phyloP scores from a whole-genome alignment of 345 rosid genomes.

The Salix viminalis region DNA sequence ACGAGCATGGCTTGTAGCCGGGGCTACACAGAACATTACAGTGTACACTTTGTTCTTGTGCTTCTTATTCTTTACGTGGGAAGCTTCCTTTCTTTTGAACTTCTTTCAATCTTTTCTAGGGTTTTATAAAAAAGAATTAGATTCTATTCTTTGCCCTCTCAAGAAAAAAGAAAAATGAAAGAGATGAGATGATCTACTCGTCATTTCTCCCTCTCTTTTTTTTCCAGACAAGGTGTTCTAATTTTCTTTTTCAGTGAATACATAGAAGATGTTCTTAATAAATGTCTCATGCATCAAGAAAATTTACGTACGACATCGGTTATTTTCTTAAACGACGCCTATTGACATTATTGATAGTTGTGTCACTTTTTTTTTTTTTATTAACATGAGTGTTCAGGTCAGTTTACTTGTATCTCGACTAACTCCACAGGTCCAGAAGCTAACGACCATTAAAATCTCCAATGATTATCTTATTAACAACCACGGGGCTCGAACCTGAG shows the following conservation, averaged over 20 bases:
- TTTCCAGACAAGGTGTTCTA: too few relatives aligned
- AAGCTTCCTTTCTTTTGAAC: neutral
- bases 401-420: too few relatives aligned
- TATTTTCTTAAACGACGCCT: too few relatives aligned
- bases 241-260: too few relatives aligned
- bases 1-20: neutral
- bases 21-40: neutral
- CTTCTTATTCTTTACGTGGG: neutral
- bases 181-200: neutral
- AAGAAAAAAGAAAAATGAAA: neutral
- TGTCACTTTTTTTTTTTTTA: too few relatives aligned
- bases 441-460: too few relatives aligned
- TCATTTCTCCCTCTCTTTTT: too few relatives aligned
- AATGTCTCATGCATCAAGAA: too few relatives aligned
- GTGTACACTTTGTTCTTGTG: neutral
- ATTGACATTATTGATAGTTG: too few relatives aligned
- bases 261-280: neutral
- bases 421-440: accelerated
- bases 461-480: too few relatives aligned
- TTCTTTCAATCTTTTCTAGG: neutral
- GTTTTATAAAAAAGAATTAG: neutral
- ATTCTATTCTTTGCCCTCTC: neutral
- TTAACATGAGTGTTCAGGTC: accelerated
- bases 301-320: too few relatives aligned
- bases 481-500: too few relatives aligned